Evolutionary conservation across 208 protist species (phyloP).

Genomic region (Leishmania lainsoni): DNA sequence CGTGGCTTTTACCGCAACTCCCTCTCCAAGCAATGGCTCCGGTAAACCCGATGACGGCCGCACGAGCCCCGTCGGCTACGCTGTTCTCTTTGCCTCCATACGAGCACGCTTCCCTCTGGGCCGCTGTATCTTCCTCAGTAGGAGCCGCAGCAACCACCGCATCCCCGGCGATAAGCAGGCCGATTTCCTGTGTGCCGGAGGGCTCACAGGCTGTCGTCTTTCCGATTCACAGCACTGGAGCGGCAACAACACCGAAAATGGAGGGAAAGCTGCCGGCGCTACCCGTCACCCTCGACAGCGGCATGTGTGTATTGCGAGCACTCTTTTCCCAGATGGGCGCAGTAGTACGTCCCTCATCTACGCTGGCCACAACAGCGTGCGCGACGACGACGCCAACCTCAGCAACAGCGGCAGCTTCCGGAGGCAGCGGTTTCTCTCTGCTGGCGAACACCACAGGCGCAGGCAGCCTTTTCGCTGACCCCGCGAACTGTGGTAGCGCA

Average conservation of each 20-base stretch:
- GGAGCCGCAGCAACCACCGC: neutral
- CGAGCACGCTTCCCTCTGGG: neutral
- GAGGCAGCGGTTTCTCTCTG: neutral
- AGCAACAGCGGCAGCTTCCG: neutral
- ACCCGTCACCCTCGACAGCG: constrained; percentile 1
- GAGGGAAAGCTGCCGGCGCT: neutral
- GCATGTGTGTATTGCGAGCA: constrained; percentile 15
- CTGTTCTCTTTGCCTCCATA: neutral
- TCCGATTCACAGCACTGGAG: neutral
- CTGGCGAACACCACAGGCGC: neutral
- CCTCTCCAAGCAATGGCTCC: constrained; percentile 9
- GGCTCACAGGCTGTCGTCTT: neutral
- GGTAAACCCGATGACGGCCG: neutral
- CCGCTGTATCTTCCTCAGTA: neutral
- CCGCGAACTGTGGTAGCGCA: neutral
- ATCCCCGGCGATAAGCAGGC: constrained; percentile 1
- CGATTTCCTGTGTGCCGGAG: constrained; percentile 15
- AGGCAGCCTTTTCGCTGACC: neutral
- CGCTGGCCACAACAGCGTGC: neutral
- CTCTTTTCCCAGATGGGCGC: constrained; percentile 21
- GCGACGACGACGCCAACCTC: constrained; percentile 6
- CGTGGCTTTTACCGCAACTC: constrained; percentile 19
- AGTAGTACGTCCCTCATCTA: neutral
- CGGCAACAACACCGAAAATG: neutral
- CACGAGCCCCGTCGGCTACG: neutral